Conservation (phyloP, 148 eudicot species). For the Fallopia convolvulus region DNA sequence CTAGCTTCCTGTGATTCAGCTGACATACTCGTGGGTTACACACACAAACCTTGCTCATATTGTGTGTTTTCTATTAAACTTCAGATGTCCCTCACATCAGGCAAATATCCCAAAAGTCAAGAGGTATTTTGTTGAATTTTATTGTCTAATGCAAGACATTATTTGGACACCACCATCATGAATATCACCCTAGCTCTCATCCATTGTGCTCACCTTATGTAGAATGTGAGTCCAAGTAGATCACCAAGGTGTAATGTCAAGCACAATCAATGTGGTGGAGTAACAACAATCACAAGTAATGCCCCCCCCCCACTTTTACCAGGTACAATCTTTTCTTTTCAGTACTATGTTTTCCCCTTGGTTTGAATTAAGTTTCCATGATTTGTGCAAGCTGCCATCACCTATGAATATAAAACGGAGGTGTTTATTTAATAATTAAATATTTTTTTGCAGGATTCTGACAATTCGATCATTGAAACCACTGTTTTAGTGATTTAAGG, state of each 20-base stretch:
- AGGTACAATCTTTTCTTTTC: constrained; percentile 1
- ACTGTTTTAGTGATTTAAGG: neutral
- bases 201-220: neutral
- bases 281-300: neutral
- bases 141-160: too few species aligned
- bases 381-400: neutral
- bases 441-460: neutral
- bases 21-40: neutral
- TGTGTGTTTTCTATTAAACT: neutral
- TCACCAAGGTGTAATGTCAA: constrained; percentile 3
- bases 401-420: too few species aligned
- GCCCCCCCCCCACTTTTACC: neutral
- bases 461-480: neutral
- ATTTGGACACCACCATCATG: neutral
- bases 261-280: neutral
- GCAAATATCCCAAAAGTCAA: constrained; percentile 19
- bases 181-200: neutral
- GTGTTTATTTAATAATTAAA: neutral
- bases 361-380: neutral
- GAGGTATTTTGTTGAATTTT: constrained; percentile 35
- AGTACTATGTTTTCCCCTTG: neutral
- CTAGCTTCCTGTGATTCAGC: neutral
- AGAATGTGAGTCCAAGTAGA: neutral
- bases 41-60: constrained; percentile 12
- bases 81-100: constrained; percentile 52